Evolutionary conservation across 2,329 filamentous ascomycete species (phyloP), one percentile per base, ranked within the genome.

Genomic region (Fusarium austroafricanum): DNA sequence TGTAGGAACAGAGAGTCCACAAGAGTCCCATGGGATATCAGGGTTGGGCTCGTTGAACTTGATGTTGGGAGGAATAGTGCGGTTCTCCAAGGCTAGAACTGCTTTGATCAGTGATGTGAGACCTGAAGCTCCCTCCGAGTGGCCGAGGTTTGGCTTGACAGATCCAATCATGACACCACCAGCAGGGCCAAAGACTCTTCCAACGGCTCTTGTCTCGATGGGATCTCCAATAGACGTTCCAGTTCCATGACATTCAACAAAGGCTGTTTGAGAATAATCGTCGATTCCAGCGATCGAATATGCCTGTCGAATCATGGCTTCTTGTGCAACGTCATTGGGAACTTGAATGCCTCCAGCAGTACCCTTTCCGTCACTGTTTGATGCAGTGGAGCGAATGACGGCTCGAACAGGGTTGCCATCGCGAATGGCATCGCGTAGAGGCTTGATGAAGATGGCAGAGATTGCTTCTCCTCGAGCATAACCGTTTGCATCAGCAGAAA

Each of bases 61-160:
- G 67, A 78, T 77, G 43, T 78, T 78, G 0, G 76, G 76, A 0
- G 76, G 74, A 6, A 80, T 78, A 0, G 45, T 71, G 5, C 56
- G 62, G 12, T 77, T 65, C 53, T 81, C 75, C 2, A 81, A 56
- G 1, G 75, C 65, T 10, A 80, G 31, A 1, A 79, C 40, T 0
- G 33, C 40, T 11, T 61, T 61, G 8, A 56, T 51, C 2, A 56
- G 2, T 6, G 54, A 40, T 10, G 54, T 56, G 0, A 56, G 29
- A 2, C 54, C 54, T 3, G 54, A 51, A 14, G 54, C 54, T 7
- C 54, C 54, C 14, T 56, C 54, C 2, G 54, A 56, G 2, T 52
- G 54, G 0, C 45, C 54, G 1, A 56, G 21, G 7, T 56, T 56
- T 3, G 54, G 54, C 15, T 56, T 52, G 1, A 56, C 54, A 12